Percentiles rank a stretch among this genome's conserved stretches.
These are phyloP conservation scores for Nicotiana noctiflora DNA, from an alignment of 257 asterid species.

Conservation along the genomic window DNA sequence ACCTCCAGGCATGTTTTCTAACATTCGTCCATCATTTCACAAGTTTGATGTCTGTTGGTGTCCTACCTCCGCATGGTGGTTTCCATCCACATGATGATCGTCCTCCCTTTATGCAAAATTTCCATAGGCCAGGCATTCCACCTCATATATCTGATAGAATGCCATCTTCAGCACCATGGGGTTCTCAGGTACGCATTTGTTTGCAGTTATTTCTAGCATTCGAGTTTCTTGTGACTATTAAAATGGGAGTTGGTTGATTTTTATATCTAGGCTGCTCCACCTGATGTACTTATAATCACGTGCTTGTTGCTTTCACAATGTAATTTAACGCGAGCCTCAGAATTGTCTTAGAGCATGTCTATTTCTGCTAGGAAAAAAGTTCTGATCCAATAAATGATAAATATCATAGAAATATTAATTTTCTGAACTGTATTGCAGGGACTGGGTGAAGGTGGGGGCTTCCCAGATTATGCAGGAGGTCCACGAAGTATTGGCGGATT, in stretches of 20 bases:
- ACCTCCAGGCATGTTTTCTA: slow-evolving; percentile 62
- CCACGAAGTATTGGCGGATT: slow-evolving; percentile 79
- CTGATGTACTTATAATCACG: background rate
- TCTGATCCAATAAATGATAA: background rate
- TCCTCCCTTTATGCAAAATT: slow-evolving; percentile 71
- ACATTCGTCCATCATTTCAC: slow-evolving; percentile 57
- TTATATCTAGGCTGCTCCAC: background rate
- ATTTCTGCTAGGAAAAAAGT: background rate
- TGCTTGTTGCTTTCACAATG: background rate
- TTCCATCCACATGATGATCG: slow-evolving; percentile 72
- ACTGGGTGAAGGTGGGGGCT: slow-evolving; percentile 54
- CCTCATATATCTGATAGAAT: slow-evolving; percentile 65
- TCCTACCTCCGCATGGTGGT: slow-evolving; percentile 50
- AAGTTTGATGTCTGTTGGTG: slow-evolving; percentile 66
- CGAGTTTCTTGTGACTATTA: slow-evolving; percentile 3
- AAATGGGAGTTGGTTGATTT: background rate
- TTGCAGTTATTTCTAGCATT: slow-evolving; percentile 4
- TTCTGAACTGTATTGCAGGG: slow-evolving; percentile 52
- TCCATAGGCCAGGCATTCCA: slow-evolving; percentile 65
- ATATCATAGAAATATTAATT: background rate
- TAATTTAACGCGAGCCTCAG: background rate
- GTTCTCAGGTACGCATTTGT: slow-evolving; percentile 52
- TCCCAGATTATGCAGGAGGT: slow-evolving; percentile 67
- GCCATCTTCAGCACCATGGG: slow-evolving; percentile 62
- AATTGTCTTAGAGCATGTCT: background rate